Conservation (phyloP, 139 green algal genomes). For the Microglena sp. region DNA sequence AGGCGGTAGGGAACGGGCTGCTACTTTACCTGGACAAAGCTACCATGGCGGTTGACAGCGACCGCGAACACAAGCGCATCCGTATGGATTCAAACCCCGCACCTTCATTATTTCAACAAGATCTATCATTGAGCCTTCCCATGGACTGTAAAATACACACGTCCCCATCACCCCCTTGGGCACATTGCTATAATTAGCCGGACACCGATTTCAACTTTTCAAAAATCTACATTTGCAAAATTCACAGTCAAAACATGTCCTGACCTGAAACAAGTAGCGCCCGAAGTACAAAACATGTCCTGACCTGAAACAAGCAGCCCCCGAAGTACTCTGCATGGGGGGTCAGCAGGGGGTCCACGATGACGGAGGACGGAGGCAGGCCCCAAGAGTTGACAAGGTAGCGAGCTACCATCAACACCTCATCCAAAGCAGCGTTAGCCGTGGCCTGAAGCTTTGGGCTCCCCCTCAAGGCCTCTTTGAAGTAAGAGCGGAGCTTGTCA, state of each 20-base stretch:
- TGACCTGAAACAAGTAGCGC: too few relatives aligned
- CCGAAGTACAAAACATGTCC: too few relatives aligned
- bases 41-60: too few relatives aligned
- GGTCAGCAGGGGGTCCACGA: slow-evolving; percentile 52
- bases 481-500: slow-evolving; percentile 2
- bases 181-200: background rate
- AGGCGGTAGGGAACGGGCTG: too few relatives aligned
- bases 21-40: too few relatives aligned
- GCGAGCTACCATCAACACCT: slow-evolving; percentile 8
- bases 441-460: background rate
- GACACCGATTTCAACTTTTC: too few relatives aligned
- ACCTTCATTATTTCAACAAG: too few relatives aligned
- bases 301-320: slow-evolving; percentile 52
- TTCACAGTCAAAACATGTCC: background rate
- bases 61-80: too few relatives aligned
- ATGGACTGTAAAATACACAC: slow-evolving; percentile 26
- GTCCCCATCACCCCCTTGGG: background rate
- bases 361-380: slow-evolving; percentile 2
- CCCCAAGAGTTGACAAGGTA: slow-evolving; percentile 8
- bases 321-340: slow-evolving; percentile 64
- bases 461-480: background rate
- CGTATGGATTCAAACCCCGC: too few relatives aligned
- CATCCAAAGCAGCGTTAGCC: slow-evolving; percentile 2
- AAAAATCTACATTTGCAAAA: background rate
- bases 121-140: too few relatives aligned